These are phyloP conservation scores for Podosphaera fusca DNA, from an alignment of 2,329 filamentous ascomycete species.

Conservation along the genomic window DNA sequence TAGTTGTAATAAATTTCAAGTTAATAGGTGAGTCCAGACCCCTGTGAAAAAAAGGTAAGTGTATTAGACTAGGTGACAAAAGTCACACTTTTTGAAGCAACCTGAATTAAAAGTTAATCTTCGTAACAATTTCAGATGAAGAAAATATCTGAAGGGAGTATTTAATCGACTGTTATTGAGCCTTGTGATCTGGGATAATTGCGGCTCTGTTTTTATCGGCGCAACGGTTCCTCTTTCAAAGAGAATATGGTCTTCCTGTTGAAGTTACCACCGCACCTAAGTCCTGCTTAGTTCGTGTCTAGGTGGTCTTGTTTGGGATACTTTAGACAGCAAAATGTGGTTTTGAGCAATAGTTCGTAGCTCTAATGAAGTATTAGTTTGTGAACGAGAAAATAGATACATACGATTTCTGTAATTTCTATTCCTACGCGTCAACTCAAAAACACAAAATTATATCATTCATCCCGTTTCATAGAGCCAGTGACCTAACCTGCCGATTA, in stretches of 20 bases:
- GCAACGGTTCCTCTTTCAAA: no score
- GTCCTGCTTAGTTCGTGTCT: not conserved
- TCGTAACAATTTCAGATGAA: no score
- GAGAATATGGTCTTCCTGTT: no score
- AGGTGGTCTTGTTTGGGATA: not conserved
- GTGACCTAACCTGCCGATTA: not conserved
- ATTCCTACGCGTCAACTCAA: not conserved
- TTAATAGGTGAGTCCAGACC: no score
- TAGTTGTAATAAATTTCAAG: no score
- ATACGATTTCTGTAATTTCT: not conserved
- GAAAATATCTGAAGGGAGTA: no score
- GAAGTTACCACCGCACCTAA: not conserved
- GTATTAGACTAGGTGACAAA: no score
- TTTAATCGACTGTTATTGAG: no score
- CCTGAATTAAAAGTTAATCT: no score
- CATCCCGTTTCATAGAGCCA: not conserved
- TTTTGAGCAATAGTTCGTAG: not conserved
- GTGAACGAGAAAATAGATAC: not conserved
- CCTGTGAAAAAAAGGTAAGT: no score
- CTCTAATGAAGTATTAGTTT: not conserved
- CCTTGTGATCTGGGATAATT: not conserved
- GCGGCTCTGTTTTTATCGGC: not conserved
- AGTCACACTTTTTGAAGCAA: no score
- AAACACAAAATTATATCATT: not conserved
- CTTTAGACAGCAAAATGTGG: not conserved